A percentile compares a stretch with the other conserved stretches of the same genome.
phyloP scores from a whole-genome alignment of 495 filamentous ascomycete genomes.

The Cryomyces minteri region DNA sequence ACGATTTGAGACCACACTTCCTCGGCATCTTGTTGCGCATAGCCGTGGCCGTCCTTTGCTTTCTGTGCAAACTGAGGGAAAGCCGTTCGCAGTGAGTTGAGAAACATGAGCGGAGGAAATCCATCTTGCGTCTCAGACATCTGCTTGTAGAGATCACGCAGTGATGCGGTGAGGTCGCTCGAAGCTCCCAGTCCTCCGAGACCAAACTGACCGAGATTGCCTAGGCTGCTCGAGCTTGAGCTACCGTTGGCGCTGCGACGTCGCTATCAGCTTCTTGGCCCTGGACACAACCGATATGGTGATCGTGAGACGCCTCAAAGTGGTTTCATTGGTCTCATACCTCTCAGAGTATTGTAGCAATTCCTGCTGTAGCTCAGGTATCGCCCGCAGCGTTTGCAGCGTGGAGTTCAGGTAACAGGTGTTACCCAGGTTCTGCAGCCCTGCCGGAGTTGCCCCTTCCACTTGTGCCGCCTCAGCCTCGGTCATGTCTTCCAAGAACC shows the following conservation, averaged over 20 bases:
- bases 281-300: not conserved
- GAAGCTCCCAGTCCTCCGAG: conserved; percentile 39
- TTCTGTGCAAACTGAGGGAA: conserved; percentile 94
- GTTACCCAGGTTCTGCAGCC: conserved; percentile 84
- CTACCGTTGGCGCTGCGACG: conserved; percentile 2
- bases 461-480: conserved; percentile 75
- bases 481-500: conserved; percentile 95
- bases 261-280: not conserved
- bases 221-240: conserved; percentile 21
- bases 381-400: conserved; percentile 67
- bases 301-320: not conserved
- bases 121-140: conserved; percentile 87
- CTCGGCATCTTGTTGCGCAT: conserved; percentile 92
- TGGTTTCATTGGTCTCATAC: conserved; percentile 4
- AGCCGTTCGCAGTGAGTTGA: conserved; percentile 57
- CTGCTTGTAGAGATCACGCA: conserved; percentile 77
- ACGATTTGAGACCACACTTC: conserved; percentile 97
- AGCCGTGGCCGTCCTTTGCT: conserved; percentile 62
- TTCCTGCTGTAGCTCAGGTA: conserved; percentile 81
- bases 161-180: conserved; percentile 57
- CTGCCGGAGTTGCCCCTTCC: conserved; percentile 72
- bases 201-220: conserved; percentile 37
- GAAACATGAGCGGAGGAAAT: conserved; percentile 69
- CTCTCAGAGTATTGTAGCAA: conserved; percentile 45
- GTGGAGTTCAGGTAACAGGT: conserved; percentile 98